These are phyloP conservation scores for Paradendryphiella salina DNA, from an alignment of 2,329 filamentous ascomycete genomes.

Conservation along the genomic window DNA sequence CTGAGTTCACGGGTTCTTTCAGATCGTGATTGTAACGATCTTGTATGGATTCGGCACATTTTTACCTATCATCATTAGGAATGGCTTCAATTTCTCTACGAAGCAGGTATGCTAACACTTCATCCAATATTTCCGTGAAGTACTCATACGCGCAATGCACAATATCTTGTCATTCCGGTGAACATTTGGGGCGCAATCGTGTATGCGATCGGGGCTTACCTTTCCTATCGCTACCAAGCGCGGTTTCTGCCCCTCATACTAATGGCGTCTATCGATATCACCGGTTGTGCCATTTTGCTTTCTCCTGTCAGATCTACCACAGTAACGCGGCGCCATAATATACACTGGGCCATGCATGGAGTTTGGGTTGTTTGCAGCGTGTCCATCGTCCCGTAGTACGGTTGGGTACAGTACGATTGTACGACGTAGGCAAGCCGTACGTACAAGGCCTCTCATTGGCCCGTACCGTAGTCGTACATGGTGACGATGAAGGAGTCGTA, in stretches of 20 bases:
- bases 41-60: constrained; percentile 49
- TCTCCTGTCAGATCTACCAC: constrained; percentile 34
- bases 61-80: constrained; percentile 49
- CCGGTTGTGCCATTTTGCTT: too few relatives aligned
- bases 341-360: constrained; percentile 45
- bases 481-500: too few relatives aligned
- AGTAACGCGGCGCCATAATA: constrained; percentile 33
- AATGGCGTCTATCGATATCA: too few relatives aligned
- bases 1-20: constrained; percentile 26
- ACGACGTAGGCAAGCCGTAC: too few relatives aligned
- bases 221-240: constrained; percentile 45
- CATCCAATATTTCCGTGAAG: neutral
- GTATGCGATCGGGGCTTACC: constrained; percentile 41
- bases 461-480: too few relatives aligned
- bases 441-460: too few relatives aligned
- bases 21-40: constrained; percentile 49
- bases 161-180: constrained; percentile 50
- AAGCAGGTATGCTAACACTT: constrained; percentile 42
- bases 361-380: constrained; percentile 43
- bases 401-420: too few relatives aligned
- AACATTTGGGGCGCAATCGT: constrained; percentile 45
- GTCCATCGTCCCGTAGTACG: too few relatives aligned
- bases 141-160: constrained; percentile 4
- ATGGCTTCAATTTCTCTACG: constrained; percentile 47
- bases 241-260: constrained; percentile 40